A percentile compares a stretch with the other conserved stretches of the same genome.
Evolutionary conservation across 192 early-diverging fungal species (phyloP).

Genomic region (Backusella liffmaniae): DNA sequence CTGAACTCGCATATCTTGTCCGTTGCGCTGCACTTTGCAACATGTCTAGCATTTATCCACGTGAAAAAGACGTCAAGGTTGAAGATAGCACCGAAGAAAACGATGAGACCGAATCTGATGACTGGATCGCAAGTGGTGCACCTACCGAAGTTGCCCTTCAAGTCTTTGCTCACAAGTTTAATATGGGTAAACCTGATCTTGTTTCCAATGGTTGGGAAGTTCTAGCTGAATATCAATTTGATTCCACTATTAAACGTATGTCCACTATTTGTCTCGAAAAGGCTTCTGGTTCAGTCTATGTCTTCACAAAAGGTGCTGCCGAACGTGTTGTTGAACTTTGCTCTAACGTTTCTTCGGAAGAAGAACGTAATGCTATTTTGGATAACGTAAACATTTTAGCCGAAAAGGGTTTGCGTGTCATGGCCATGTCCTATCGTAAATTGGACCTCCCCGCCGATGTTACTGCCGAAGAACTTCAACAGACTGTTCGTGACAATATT

Average conservation of each 20-base stretch:
- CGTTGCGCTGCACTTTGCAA: constrained; percentile 81
- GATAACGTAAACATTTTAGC: constrained; percentile 71
- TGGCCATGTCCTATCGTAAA: constrained; percentile 75
- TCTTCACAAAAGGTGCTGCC: constrained; percentile 90
- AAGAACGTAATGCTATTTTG: constrained; percentile 40
- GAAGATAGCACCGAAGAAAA: not conserved
- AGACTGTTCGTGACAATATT: constrained; percentile 48
- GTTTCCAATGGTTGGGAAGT: constrained; percentile 44
- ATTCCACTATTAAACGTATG: constrained; percentile 88
- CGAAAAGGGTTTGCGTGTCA: constrained; percentile 74
- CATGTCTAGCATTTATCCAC: constrained; percentile 65
- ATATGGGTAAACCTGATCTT: constrained; percentile 71
- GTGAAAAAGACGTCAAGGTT: not conserved
- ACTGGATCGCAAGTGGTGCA: constrained; percentile 82
- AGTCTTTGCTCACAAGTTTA: constrained; percentile 79
- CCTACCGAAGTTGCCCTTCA: constrained; percentile 94
- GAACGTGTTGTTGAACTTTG: constrained; percentile 81
- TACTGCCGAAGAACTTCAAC: constrained; percentile 21
- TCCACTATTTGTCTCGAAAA: constrained; percentile 64
- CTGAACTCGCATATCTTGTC: constrained; percentile 33
- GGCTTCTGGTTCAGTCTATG: constrained; percentile 18
- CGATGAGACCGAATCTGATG: constrained; percentile 36
- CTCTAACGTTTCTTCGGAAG: constrained; percentile 42
- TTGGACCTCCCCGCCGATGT: constrained; percentile 28
- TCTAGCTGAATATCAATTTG: constrained; percentile 66